phyloP scores from a whole-genome alignment of 78 protist genomes.

The Kipferlia bialata region DNA sequence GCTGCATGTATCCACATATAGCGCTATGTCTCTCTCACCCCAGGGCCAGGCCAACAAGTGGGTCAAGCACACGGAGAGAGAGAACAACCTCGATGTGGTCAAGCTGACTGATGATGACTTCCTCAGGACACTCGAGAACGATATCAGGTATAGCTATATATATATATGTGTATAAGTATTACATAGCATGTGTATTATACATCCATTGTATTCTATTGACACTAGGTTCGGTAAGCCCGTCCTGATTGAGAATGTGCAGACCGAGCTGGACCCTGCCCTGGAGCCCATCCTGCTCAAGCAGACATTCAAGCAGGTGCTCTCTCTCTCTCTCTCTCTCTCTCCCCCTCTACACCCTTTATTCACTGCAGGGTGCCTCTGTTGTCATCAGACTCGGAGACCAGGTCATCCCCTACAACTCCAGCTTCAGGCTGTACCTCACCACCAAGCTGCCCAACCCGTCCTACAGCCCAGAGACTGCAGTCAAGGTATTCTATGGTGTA shows the following conservation, averaged over 20 bases:
- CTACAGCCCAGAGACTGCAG: conserved; percentile 54
- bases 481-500: no score
- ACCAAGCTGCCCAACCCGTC: conserved; percentile 56
- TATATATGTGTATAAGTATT: no score
- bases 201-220: conserved; percentile 29
- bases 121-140: conserved; percentile 3
- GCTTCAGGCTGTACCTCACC: conserved; percentile 55
- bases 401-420: conserved; percentile 45
- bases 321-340: no score
- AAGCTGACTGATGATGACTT: conserved; percentile 43
- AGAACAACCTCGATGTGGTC: conserved; percentile 32
- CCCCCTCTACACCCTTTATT: no score
- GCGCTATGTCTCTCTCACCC: no score
- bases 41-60: conserved; percentile 75
- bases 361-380: conserved; percentile 39
- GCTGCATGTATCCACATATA: no score
- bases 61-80: conserved; percentile 43
- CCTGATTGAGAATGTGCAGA: conserved; percentile 64
- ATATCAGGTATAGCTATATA: conserved; percentile 31
- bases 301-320: conserved; percentile 27
- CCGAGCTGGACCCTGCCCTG: conserved; percentile 59
- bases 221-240: conserved; percentile 54
- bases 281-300: conserved; percentile 65
- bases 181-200: no score
- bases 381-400: conserved; percentile 54